These are phyloP conservation scores for Syzygium oleosum DNA, from an alignment of 345 rosid species.

Conservation along the genomic window DNA sequence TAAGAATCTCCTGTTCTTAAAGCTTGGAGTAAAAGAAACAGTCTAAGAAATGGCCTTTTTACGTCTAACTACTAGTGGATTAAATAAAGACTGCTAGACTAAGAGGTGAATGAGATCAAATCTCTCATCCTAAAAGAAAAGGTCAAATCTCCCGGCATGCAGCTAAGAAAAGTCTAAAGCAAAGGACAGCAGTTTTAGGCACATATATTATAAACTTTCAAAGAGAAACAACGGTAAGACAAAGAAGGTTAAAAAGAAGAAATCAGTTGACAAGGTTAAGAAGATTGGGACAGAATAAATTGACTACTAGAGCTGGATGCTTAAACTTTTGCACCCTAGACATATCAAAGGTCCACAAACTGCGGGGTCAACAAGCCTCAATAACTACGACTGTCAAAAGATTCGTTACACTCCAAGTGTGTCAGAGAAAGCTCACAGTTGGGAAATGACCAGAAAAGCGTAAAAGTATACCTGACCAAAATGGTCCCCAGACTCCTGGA, in stretches of 20 bases:
- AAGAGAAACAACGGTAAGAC: neutral
- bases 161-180: neutral
- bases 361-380: neutral
- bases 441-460: neutral
- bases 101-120: neutral
- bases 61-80: neutral
- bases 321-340: neutral
- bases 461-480: constrained; percentile 76
- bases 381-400: neutral
- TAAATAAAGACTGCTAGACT: neutral
- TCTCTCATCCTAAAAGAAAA: neutral
- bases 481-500: constrained; percentile 99
- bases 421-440: neutral
- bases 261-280: neutral
- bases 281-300: neutral
- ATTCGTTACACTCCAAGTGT: neutral
- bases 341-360: neutral
- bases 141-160: neutral
- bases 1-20: neutral
- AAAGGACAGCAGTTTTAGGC: neutral
- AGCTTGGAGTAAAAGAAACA: neutral
- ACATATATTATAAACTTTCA: neutral
- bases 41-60: neutral
- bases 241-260: neutral
- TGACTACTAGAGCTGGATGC: neutral